These are phyloP conservation scores for Salix arbutifolia DNA, from an alignment of 345 rosid species.

Conservation along the genomic window DNA sequence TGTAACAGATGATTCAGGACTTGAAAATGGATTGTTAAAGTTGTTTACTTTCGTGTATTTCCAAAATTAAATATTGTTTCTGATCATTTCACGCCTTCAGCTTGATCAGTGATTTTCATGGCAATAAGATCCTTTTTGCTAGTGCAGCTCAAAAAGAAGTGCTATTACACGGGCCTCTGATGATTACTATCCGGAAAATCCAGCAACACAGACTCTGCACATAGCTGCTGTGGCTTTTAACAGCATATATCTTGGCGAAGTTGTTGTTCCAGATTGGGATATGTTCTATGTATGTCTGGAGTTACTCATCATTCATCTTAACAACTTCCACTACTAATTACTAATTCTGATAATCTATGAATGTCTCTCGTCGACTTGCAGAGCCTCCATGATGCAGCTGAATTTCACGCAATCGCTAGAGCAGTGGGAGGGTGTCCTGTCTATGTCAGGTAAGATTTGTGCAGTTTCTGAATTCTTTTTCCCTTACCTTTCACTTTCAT, in stretches of 20 bases:
- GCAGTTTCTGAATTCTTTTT: not conserved
- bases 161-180: conserved; percentile 50
- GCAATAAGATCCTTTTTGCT: not conserved
- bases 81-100: too few species aligned
- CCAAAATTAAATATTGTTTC: too few species aligned
- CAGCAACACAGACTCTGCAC: conserved; percentile 46
- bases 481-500: not conserved
- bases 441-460: conserved; percentile 37
- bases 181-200: conserved; percentile 50
- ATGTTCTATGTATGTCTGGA: conserved; percentile 47
- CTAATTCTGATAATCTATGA: too few species aligned
- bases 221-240: conserved; percentile 53
- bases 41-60: too few species aligned
- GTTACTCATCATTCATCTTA: too few species aligned
- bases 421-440: conserved; percentile 60
- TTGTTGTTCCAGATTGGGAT: conserved; percentile 59
- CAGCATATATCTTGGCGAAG: conserved; percentile 59
- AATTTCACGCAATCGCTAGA: conserved; percentile 54
- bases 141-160: conserved; percentile 43
- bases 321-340: too few species aligned
- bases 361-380: conserved; percentile 17
- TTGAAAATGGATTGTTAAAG: too few species aligned
- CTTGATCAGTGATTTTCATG: too few species aligned
- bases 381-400: conserved; percentile 58
- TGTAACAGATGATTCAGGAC: too few species aligned